Evolutionary conservation across 306 rosid species (phyloP).

Genomic region (Dalbergia cultrata): DNA sequence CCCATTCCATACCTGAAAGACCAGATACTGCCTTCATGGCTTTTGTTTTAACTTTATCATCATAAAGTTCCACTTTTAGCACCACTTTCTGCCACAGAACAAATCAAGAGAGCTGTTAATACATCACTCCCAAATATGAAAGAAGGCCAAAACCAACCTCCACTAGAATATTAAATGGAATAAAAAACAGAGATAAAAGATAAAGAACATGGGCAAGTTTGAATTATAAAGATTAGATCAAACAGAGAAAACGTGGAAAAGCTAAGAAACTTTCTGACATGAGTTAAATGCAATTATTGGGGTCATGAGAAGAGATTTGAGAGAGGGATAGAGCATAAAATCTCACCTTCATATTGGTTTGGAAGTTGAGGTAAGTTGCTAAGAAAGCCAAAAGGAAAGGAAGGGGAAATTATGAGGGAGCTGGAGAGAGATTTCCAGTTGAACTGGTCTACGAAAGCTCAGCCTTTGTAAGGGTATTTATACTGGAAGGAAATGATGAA

Average conservation of each 20-base stretch:
- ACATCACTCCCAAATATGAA: constrained; percentile 20
- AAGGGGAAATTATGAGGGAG: not conserved
- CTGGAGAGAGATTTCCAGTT: not conserved
- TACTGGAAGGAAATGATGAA: not conserved
- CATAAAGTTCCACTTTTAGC: constrained; percentile 58
- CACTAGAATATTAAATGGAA: not conserved
- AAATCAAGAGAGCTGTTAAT: constrained; percentile 3
- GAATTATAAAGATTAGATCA: not conserved
- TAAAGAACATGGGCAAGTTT: not conserved
- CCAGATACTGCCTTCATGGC: constrained; percentile 80
- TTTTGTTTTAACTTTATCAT: constrained; percentile 60
- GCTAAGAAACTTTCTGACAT: not conserved
- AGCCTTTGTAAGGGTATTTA: not conserved
- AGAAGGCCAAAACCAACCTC: not conserved
- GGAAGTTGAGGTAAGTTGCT: not conserved
- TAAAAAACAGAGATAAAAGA: not conserved
- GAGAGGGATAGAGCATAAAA: not conserved
- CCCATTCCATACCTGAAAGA: constrained; percentile 56
- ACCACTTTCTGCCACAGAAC: constrained; percentile 69
- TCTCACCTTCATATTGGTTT: constrained; percentile 50
- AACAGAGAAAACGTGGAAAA: constrained; percentile 15
- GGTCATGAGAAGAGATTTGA: not conserved
- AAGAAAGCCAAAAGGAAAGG: not conserved
- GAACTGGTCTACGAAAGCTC: not conserved
- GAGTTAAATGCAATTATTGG: not conserved